Percentiles rank a stretch among this genome's conserved stretches.
These are phyloP conservation scores for Taphrina wiesneri DNA, from an alignment of 1,139 yeast species.

Conservation along the genomic window DNA sequence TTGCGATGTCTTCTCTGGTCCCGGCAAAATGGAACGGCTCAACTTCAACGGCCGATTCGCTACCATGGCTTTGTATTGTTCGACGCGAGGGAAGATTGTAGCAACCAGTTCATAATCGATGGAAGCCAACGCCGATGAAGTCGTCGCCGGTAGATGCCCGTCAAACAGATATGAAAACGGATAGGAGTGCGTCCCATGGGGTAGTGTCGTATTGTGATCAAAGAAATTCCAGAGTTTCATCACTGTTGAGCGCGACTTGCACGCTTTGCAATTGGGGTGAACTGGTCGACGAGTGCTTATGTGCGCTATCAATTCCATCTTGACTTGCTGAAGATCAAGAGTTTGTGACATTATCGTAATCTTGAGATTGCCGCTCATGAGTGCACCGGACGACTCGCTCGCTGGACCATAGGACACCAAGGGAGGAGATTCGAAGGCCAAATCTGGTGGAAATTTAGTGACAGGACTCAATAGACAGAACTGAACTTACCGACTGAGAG, in stretches of 20 bases:
- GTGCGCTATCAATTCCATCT: conserved; percentile 68
- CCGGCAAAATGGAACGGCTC: conserved; percentile 73
- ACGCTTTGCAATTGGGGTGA: conserved; percentile 56
- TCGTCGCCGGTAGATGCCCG: conserved; percentile 84
- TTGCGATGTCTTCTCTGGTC: conserved; percentile 81
- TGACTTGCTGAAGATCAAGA: conserved; percentile 57
- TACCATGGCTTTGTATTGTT: conserved; percentile 45
- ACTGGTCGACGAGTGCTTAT: conserved; percentile 68
- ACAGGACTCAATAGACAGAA: neutral
- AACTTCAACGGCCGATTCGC: conserved; percentile 70
- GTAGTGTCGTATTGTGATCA: conserved; percentile 56
- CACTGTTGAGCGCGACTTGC: conserved; percentile 57
- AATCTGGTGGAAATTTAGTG: conserved; percentile 47
- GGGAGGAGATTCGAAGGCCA: conserved; percentile 87
- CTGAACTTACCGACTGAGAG: conserved; percentile 16
- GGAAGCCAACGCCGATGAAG: conserved; percentile 56
- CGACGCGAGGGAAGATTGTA: conserved; percentile 52
- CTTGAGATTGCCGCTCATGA: conserved; percentile 68
- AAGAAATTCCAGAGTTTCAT: conserved; percentile 90
- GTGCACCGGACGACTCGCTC: conserved; percentile 77
- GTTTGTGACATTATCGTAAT: conserved; percentile 44
- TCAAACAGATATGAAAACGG: conserved; percentile 93
- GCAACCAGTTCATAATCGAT: conserved; percentile 78
- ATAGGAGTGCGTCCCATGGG: conserved; percentile 72
- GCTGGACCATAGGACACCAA: conserved; percentile 78